These are phyloP conservation scores for Penicillium sp. DNA, from an alignment of 2,329 filamentous ascomycete species.

Conservation along the genomic window DNA sequence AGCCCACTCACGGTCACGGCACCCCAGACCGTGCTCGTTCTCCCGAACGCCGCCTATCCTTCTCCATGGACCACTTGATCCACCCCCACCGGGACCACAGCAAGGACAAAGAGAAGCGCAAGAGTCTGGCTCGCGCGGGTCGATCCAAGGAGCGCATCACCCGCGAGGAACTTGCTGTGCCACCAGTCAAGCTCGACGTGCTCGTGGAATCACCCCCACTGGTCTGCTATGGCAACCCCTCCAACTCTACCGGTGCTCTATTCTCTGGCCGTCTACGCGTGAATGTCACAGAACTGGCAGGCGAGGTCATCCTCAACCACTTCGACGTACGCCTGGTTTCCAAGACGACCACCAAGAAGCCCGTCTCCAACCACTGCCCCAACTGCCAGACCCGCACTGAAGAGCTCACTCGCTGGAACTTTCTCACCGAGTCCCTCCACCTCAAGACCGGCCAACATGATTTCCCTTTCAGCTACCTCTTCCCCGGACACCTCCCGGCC, in stretches of 20 bases:
- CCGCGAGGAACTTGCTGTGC: constrained; percentile 36
- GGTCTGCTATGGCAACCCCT: constrained; percentile 77
- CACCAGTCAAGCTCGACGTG: constrained; percentile 60
- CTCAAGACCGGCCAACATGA: constrained; percentile 65
- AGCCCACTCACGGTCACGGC: constrained; percentile 23
- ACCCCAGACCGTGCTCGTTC: constrained; percentile 37
- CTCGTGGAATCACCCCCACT: constrained; percentile 84
- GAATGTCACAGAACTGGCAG: constrained; percentile 66
- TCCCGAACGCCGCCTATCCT: constrained; percentile 46
- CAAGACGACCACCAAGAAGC: constrained; percentile 76
- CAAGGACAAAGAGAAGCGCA: constrained; percentile 49
- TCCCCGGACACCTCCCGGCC: constrained; percentile 84
- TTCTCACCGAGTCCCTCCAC: constrained; percentile 62
- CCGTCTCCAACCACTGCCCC: constrained; percentile 76
- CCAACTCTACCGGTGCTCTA: constrained; percentile 79
- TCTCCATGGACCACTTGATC: constrained; percentile 49
- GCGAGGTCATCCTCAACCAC: constrained; percentile 67
- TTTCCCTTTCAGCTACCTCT: constrained; percentile 86
- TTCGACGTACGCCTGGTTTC: constrained; percentile 75
- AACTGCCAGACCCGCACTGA: constrained; percentile 74
- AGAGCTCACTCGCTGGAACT: constrained; percentile 78
- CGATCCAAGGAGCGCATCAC: constrained; percentile 43
- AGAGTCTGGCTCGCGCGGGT: constrained; percentile 37
- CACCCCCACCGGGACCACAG: constrained; percentile 46
- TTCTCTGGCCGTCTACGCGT: constrained; percentile 83